Evolutionary conservation across 345 rosid genomes (phyloP).

Genomic region (Gossypium ekmanianum): DNA sequence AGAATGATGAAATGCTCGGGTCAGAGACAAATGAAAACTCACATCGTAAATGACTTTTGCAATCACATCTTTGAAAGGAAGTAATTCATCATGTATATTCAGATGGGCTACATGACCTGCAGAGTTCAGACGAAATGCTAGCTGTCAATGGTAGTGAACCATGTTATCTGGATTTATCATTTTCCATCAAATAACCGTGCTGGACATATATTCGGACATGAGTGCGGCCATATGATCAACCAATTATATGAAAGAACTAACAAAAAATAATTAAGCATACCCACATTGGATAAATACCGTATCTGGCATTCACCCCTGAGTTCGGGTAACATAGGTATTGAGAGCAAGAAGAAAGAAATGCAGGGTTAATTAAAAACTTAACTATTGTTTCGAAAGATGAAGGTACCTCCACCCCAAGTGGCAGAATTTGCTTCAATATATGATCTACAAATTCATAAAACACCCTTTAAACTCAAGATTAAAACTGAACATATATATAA

Average conservation of each 20-base stretch:
- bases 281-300: neutral
- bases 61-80: constrained; percentile 77
- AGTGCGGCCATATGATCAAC: neutral
- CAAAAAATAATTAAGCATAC: neutral
- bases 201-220: neutral
- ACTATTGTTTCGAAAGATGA: constrained; percentile 94
- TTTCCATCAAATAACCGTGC: neutral
- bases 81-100: constrained; percentile 79
- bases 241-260: too few species aligned
- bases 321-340: neutral
- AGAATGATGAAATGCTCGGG: constrained; percentile 4
- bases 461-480: neutral
- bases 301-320: neutral
- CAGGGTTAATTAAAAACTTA: constrained; percentile 39
- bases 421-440: constrained; percentile 80
- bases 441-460: constrained; percentile 50
- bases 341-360: neutral
- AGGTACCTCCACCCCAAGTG: constrained; percentile 84
- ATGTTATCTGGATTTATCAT: neutral
- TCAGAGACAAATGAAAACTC: constrained; percentile 30
- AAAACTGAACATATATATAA: neutral
- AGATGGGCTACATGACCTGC: constrained; percentile 96
- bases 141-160: constrained; percentile 1
- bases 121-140: constrained; percentile 24
- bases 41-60: constrained; percentile 93